These are phyloP conservation scores for Dissoconium aciculare DNA, from an alignment of 2,329 filamentous ascomycete species.

Conservation along the genomic window DNA sequence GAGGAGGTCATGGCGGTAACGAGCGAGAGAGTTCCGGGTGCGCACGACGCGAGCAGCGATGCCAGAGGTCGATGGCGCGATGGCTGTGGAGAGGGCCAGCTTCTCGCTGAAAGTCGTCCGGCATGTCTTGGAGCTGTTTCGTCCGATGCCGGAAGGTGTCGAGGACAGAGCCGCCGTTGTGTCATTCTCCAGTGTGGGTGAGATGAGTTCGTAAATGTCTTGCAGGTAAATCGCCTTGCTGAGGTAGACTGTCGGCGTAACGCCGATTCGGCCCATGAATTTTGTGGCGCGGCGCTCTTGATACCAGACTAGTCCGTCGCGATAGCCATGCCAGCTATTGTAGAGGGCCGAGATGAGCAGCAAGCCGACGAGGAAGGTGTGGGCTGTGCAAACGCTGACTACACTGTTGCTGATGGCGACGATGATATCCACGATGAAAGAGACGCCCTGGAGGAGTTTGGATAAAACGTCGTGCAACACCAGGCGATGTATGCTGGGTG, in stretches of 20 bases:
- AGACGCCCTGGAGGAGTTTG: slow-evolving; percentile 14
- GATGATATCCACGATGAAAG: slow-evolving; percentile 30
- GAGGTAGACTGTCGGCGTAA: slow-evolving; percentile 66
- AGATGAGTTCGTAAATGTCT: slow-evolving; percentile 54
- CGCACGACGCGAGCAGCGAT: slow-evolving; percentile 45
- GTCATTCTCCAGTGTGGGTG: slow-evolving; percentile 20
- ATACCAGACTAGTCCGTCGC: slow-evolving; percentile 68
- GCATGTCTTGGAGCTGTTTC: slow-evolving; percentile 17
- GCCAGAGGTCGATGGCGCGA: slow-evolving; percentile 3
- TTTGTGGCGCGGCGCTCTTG: slow-evolving; percentile 61
- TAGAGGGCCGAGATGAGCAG: slow-evolving; percentile 53
- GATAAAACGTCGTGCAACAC: slow-evolving; percentile 19
- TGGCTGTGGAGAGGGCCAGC: slow-evolving; percentile 9
- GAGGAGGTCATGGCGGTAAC: slow-evolving; percentile 76
- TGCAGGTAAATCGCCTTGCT: slow-evolving; percentile 69
- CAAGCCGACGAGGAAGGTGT: slow-evolving; percentile 57
- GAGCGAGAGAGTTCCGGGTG: slow-evolving; percentile 68
- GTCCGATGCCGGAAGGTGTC: neutral
- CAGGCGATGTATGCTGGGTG: slow-evolving; percentile 16
- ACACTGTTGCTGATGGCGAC: slow-evolving; percentile 20
- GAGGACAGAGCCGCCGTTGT: slow-evolving; percentile 4
- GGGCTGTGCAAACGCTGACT: slow-evolving; percentile 33
- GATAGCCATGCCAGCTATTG: slow-evolving; percentile 62
- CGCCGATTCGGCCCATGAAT: slow-evolving; percentile 70
- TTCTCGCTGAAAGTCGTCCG: slow-evolving; percentile 21